phyloP scores from a whole-genome alignment of 768 basidiomycete genomes.

The Xerocomus potaroensis region DNA sequence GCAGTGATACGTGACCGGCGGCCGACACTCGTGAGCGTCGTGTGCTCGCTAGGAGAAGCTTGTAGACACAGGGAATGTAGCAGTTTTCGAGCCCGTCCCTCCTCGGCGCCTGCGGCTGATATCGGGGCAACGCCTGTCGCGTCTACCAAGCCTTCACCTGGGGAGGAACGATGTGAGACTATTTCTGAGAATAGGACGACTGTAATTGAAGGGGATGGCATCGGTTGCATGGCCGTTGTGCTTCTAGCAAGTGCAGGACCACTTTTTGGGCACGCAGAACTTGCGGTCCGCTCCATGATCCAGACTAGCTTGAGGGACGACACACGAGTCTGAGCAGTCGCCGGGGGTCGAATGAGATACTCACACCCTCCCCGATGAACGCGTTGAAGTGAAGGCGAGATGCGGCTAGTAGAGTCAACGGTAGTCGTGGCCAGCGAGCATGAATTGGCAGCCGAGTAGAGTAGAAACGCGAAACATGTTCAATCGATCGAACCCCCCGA shows the following conservation, averaged over 20 bases:
- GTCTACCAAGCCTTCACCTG: slow-evolving; percentile 16
- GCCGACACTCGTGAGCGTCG: slow-evolving; percentile 49
- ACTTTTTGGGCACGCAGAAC: background rate
- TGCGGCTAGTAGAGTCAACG: too few relatives aligned
- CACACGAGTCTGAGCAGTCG: too few relatives aligned
- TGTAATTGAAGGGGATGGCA: slow-evolving; percentile 9
- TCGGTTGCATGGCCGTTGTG: slow-evolving; percentile 14
- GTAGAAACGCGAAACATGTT: too few relatives aligned
- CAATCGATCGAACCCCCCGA: too few relatives aligned
- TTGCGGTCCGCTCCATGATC: background rate
- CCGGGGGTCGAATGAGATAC: background rate
- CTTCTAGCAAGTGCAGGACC: slow-evolving; percentile 16
- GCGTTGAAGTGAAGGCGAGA: slow-evolving; percentile 37
- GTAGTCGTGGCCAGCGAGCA: slow-evolving; percentile 65
- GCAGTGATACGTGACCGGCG: slow-evolving; percentile 47
- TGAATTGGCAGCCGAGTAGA: background rate
- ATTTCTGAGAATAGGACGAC: slow-evolving; percentile 23
- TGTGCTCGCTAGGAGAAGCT: slow-evolving; percentile 41
- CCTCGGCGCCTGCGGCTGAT: background rate
- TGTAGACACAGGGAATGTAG: slow-evolving; percentile 35
- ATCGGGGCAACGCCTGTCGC: background rate
- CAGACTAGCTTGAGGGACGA: slow-evolving; percentile 5
- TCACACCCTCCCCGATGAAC: slow-evolving; percentile 34
- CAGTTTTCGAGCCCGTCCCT: background rate
- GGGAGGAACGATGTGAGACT: slow-evolving; percentile 25